Evolutionary conservation across 257 asterid species (phyloP), one percentile per base, ranked within the genome.

Genomic region (Sherardia arvensis): DNA sequence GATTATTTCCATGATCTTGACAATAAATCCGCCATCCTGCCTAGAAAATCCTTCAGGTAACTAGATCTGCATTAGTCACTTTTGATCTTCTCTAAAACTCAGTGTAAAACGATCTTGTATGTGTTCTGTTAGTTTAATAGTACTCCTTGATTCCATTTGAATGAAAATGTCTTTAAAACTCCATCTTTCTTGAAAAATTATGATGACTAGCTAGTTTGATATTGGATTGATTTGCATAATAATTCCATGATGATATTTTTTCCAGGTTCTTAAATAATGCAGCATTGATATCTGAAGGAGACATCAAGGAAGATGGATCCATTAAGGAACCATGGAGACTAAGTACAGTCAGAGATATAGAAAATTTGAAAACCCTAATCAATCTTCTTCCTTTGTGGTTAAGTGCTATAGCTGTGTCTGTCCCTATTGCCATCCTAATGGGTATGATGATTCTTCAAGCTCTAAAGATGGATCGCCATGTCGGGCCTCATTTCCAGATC

Each of bases 371-470:
- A 65, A 7, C 40, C 20, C 66, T 74, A 34, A 48, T 65, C 15
- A 74, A 7, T 64, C 53, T 74, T n/a, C 7, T 74, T 33, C 78
- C 78, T 15, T 54, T 69, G 6, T 74, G 69, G 72, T 65, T 65
- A 30, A 65, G 15, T 28, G 65, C 65, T 5, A 49, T 74, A 23
- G 51, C 69, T 20, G 55, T 74, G 4, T 57, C 57, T 21, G 51
- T 64, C n/a, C 59, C 72, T 4, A 40, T 69, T 10, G 75, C 47
- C 0, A 51, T 69, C 1, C 75, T 64, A 45, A 1, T 53, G 20
- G 54, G 74, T 26, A 49, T 74, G 54, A 17, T 48, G 14, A 18
- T 65, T 43, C 68, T 65, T 59, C 79, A 74, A 59, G 79, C 79
- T 29, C 65, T 69, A 25, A 67, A 60, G 3, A 69, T 69, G 75